Conservation (phyloP, 768 basidiomycete genomes). For the Kwoniella heveanensis region DNA sequence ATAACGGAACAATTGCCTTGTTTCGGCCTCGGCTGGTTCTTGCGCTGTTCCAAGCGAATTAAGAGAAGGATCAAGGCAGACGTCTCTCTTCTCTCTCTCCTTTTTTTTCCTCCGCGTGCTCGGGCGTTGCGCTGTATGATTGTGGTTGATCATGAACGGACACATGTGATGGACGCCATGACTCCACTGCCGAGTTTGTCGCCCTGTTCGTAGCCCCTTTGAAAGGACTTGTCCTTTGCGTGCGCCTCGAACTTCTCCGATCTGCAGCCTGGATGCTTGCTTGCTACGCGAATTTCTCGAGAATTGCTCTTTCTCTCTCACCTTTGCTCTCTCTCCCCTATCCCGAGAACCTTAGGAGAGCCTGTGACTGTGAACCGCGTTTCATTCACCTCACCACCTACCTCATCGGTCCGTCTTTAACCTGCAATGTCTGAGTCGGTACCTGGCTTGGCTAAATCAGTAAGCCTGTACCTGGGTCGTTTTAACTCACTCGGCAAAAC, state of each 20-base stretch:
- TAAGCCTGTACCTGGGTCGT: neutral
- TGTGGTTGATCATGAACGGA: neutral
- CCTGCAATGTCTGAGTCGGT: neutral
- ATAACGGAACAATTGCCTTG: neutral
- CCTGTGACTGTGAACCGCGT: too few relatives aligned
- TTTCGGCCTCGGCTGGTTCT: neutral
- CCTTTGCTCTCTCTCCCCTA: too few relatives aligned
- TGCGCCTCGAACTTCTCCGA: neutral
- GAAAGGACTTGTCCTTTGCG: neutral
- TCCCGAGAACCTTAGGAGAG: too few relatives aligned
- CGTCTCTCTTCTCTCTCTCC: neutral
- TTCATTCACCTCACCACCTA: neutral
- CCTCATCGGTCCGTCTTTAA: neutral
- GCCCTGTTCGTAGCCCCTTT: neutral
- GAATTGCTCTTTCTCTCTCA: too few relatives aligned
- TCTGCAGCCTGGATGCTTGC: neutral
- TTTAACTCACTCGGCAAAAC: slow-evolving; percentile 1
- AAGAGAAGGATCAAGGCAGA: neutral
- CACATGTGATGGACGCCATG: slow-evolving; percentile 2
- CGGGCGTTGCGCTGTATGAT: neutral
- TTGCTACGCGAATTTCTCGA: too few relatives aligned
- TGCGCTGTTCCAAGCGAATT: neutral
- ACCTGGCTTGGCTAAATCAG: neutral
- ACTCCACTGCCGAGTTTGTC: neutral
- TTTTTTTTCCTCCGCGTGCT: neutral